Evolutionary conservation across 2,329 filamentous ascomycete species (phyloP), one percentile per base, ranked within the genome.

Genomic region (Aspergillus fijiensis): DNA sequence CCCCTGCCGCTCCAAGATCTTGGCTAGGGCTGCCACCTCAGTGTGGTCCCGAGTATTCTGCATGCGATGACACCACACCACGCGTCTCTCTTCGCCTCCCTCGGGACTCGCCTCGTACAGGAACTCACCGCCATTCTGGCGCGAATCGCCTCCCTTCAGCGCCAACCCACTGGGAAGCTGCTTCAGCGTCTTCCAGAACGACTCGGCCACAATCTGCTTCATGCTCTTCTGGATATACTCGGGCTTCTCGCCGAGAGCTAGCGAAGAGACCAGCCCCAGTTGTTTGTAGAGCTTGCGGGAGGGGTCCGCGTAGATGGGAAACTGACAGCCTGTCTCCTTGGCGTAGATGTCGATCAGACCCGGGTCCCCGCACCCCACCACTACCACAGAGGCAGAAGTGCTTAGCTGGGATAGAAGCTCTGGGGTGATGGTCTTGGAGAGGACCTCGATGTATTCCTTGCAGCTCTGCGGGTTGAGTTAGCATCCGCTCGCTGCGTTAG

Each of bases 1-100:
- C 33, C 4, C 3, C 14, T 25, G 12, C 23, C 23, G 23, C 9
- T 50, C 6, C 11, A 50, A 29, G 12, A 50, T 6, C 11, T 16
- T 7, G 9, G 14, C 45, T 27, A 70, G 29, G 1, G 51, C 57
- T 2, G 58, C n/a, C 1, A 93, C 80, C 78, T 92, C 90, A 1
- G 85, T 84, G 71, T 96, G 91, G 66, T 93, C 91, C 52, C 91
- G 79, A 12, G 90, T 94, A 59, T 85, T 90, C 70, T 81, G 82
- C 91, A 96, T 96, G 29, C 90, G 82, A 76, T 94, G 90, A 68
- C 89, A 92, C 91, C 91, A 96, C 1, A 85, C 87, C 29, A 91
- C 83, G 2, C 48, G 11, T 63, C 57, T 70, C 63, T 63, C 64
- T 6, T 66, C 61, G 27, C 67, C 63, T 4, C 57, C 60, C 5